Evolutionary conservation across 2,329 filamentous ascomycete species (phyloP), one percentile per base, ranked within the genome.

Genomic region (Trichoderma hamatum): DNA sequence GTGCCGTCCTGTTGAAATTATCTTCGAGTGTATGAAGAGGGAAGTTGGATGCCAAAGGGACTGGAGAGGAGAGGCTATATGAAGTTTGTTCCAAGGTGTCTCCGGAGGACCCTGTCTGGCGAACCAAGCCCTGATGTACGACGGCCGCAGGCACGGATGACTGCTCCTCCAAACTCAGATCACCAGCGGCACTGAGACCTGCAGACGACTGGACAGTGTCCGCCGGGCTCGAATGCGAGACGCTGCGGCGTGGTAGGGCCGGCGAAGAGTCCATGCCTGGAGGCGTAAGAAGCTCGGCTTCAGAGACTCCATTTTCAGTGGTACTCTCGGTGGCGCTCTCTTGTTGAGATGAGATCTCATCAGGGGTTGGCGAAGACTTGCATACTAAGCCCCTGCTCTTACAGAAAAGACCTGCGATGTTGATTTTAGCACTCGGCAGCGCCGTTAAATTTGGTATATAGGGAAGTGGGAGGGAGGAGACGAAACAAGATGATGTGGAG

Each of bases 21-120:
- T 84, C 82, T 69, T 84, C 82, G 9, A 84, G 76, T 0, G 80
- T 80, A 24, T 80, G 75, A 3, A 75, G 71, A 24, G 72, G 71
- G 28, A n/a, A 56, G 54, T 64, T 52, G 16, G 54, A 67, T 56
- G 60, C 13, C 9, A 28, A 5, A 21, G 49, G 46, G 32, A 56
- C n/a, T 9, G 68, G 63, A 19, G 63, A 56, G 36, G 68, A 70
- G 36, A 67, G 16, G 26, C 55, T 56, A 68, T 59, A 62, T 28
- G 55, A 32, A 10, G 64, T 51, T n/a, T 43, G 64, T 5, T 63
- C 56, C 39, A 64, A 16, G 5, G 24, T 65, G 49, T 68, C 30
- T 66, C 34, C 54, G 26, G 39, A 21, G 5, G 58, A 34, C 21
- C 26, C 59, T 7, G 70, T 70, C 67, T 72, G 56, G 59, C 70